Percentiles rank a stretch among this genome's conserved stretches.
phyloP scores from a whole-genome alignment of 257 asterid genomes.

The Cinchona pubescens region DNA sequence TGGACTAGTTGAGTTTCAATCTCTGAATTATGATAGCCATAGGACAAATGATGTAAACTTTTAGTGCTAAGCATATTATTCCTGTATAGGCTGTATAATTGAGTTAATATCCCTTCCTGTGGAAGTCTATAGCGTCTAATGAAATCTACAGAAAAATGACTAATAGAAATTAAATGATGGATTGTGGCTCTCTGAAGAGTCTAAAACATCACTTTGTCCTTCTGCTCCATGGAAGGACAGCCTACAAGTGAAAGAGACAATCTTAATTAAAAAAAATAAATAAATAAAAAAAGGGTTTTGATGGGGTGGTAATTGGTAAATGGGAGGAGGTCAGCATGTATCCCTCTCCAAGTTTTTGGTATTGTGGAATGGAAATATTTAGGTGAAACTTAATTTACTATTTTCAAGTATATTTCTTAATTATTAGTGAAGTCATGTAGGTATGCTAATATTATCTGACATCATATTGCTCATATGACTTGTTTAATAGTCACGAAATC shows the following conservation, averaged over 20 bases:
- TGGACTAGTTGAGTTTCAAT: slow-evolving; percentile 3
- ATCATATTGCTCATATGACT: too few relatives aligned
- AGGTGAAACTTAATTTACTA: too few relatives aligned
- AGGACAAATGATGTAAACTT: slow-evolving; percentile 1
- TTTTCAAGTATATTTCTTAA: too few relatives aligned
- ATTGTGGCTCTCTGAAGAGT: slow-evolving; percentile 25
- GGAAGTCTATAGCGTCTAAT: neutral
- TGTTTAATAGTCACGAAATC: too few relatives aligned
- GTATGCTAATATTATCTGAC: too few relatives aligned
- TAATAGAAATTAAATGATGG: too few relatives aligned
- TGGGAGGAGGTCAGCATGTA: neutral
- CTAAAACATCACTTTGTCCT: slow-evolving; percentile 41
- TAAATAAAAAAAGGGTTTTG: neutral
- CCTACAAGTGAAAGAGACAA: neutral
- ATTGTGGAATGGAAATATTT: slow-evolving; percentile 19
- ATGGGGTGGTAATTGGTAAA: neutral
- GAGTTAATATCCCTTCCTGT: neutral
- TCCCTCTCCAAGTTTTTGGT: neutral
- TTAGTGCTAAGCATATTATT: neutral
- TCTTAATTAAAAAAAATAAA: too few relatives aligned
- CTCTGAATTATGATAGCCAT: neutral
- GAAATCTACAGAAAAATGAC: too few relatives aligned
- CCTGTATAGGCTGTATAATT: slow-evolving; percentile 1
- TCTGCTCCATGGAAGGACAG: slow-evolving; percentile 41
- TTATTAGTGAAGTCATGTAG: too few relatives aligned